A percentile compares a stretch with the other conserved stretches of the same genome.
phyloP scores from a whole-genome alignment of 2,329 filamentous ascomycete genomes.

The Metarhizium anisopliae region DNA sequence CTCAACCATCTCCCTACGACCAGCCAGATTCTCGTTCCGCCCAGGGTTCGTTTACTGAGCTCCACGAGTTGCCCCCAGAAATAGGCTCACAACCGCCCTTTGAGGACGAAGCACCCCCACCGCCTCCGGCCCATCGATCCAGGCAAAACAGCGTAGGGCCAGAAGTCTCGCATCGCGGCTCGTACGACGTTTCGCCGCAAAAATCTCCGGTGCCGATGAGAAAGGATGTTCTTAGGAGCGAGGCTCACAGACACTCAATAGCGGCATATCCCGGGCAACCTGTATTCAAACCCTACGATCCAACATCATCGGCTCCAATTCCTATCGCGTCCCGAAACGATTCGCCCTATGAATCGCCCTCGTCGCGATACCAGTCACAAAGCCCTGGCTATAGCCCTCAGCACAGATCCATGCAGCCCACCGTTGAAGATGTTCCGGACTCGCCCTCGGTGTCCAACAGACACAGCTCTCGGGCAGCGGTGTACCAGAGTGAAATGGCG shows the following conservation, averaged over 20 bases:
- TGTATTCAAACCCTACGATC: slow-evolving; percentile 42
- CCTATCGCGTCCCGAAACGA: slow-evolving; percentile 17
- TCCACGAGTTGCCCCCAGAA: slow-evolving; percentile 25
- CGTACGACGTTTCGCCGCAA: slow-evolving; percentile 30
- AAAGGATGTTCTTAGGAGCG: slow-evolving; percentile 47
- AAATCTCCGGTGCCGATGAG: slow-evolving; percentile 46
- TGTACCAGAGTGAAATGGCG: slow-evolving; percentile 25
- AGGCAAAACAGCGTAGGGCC: slow-evolving; percentile 35
- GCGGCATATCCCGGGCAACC: slow-evolving; percentile 45
- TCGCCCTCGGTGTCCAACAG: slow-evolving; percentile 27
- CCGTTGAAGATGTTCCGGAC: slow-evolving; percentile 55
- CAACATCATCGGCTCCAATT: slow-evolving; percentile 30
- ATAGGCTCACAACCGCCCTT: slow-evolving; percentile 23
- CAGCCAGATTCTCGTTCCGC: slow-evolving; percentile 28
- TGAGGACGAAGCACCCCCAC: slow-evolving; percentile 41
- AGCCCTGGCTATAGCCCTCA: slow-evolving; percentile 38
- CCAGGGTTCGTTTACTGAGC: slow-evolving; percentile 23
- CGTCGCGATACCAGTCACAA: slow-evolving; percentile 40
- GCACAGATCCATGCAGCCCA: slow-evolving; percentile 48
- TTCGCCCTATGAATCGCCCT: slow-evolving; percentile 25
- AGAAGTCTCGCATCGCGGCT: slow-evolving; percentile 31
- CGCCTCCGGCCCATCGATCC: slow-evolving; percentile 45
- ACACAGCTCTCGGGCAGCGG: slow-evolving; percentile 14
- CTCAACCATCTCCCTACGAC: slow-evolving; percentile 23
- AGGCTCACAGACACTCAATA: slow-evolving; percentile 45